Evolutionary conservation across 208 protist genomes (phyloP).

Genomic region (Vickermania ingenoplastis): DNA sequence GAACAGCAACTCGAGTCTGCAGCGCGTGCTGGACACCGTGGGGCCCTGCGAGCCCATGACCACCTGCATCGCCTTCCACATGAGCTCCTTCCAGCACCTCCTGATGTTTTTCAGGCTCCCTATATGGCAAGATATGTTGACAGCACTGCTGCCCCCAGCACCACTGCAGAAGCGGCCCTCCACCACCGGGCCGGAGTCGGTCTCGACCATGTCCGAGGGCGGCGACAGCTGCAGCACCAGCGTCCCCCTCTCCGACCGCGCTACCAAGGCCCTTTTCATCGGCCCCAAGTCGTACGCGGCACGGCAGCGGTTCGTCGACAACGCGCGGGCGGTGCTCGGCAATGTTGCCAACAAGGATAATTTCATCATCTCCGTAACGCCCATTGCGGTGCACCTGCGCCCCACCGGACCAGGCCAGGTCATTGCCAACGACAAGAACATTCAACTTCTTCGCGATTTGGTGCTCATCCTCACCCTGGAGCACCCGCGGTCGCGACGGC

Average conservation of each 20-base stretch:
- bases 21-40: background rate
- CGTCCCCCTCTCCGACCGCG: too few relatives aligned
- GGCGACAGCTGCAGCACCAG: too few relatives aligned
- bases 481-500: constrained; percentile 25
- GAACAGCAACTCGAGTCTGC: background rate
- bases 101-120: constrained; percentile 28
- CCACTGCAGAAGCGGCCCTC: too few relatives aligned
- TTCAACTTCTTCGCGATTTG: constrained; percentile 24
- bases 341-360: background rate
- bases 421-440: constrained; percentile 9
- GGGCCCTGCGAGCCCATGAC: background rate
- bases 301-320: background rate
- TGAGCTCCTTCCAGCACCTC: constrained; percentile 30
- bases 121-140: constrained; percentile 41
- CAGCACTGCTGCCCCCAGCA: constrained; percentile 9
- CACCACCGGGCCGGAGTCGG: background rate
- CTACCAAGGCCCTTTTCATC: background rate
- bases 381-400: background rate
- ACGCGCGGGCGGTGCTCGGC: background rate
- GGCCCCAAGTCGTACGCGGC: background rate
- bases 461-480: constrained; percentile 41
- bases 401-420: background rate
- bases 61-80: constrained; percentile 10
- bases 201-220: background rate
- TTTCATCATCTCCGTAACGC: background rate